Percentiles rank a stretch among this genome's conserved stretches.
Conservation (phyloP, 2,329 filamentous ascomycete species). For the Phaeosphaeriaceae sp. region DNA sequence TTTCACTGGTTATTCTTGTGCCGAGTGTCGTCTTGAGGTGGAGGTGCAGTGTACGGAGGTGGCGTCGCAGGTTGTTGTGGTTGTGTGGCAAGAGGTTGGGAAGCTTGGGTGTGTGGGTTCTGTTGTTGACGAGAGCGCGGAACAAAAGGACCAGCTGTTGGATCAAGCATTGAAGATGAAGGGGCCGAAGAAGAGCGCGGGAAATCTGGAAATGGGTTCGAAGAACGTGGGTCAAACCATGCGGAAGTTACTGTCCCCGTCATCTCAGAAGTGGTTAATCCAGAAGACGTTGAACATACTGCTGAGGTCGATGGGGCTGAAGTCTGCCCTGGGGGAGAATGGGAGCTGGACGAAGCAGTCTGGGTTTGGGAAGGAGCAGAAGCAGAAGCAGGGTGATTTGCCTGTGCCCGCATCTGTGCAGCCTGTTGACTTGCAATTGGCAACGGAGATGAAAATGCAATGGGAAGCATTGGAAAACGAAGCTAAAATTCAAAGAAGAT, state of each 20-base stretch:
- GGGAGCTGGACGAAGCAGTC: no score
- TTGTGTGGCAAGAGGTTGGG: conserved; percentile 1
- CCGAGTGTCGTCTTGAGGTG: neutral
- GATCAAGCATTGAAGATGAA: no score
- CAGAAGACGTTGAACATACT: no score
- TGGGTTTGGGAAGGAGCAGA: no score
- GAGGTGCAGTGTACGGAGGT: neutral
- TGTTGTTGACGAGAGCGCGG: neutral
- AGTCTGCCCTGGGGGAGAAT: no score
- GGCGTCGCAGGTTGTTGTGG: neutral
- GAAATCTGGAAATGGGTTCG: no score
- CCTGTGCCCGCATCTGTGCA: neutral
- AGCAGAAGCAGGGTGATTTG: no score
- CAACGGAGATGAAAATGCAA: conserved; percentile 1
- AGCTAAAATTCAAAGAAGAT: neutral
- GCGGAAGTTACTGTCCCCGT: no score
- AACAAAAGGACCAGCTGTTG: neutral
- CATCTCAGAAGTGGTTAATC: no score
- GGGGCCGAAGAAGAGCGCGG: no score
- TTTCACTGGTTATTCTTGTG: neutral
- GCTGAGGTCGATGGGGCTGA: no score
- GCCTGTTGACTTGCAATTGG: neutral
- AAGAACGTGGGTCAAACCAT: no score
- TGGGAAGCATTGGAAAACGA: conserved; percentile 1
- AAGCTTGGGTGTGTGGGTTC: neutral